Evolutionary conservation across 2,329 filamentous ascomycete genomes (phyloP), one percentile per base, ranked within the genome.

Genomic region (Laburnicola sp.): DNA sequence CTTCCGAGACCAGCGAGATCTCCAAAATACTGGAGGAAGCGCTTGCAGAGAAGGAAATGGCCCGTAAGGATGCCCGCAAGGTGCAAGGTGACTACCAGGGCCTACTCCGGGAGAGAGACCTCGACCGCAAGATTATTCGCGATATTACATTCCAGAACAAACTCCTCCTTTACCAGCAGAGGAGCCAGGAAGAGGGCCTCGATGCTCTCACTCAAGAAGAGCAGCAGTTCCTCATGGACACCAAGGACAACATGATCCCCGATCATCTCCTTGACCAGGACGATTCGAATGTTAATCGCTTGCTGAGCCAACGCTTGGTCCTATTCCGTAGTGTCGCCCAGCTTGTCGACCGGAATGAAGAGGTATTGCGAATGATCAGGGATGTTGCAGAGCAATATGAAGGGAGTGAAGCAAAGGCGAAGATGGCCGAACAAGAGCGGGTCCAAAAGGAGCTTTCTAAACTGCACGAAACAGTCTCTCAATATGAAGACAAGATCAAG

Each of bases 141-240:
- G 94, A 97, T 71, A 81, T 96, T 21, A 91, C 91, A 63, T 86
- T 88, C 1, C 92, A 99, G 72, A 84, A 97, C 57, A 95, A 96
- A 71, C 86, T 96, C 67, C 82, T 99, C 4, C 81, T 97, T 3
- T 89, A 95, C 72, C 93, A 96, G 71, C 82, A 91, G 50, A 87
- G 95, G 64, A 85, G 89, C 21, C 84, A 86, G 48, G 89, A 96
- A 64, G 88, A 89, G 71, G 93, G 92, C 23, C 75, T 88, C 40
- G 86, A 87, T 34, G 80, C 86, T 48, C 80, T 95, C 40, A 85
- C 81, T 5, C 79, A 84, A 0, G 86, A 90, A 54, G 89, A 96
- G 60, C 83, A 84, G 22, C 78, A 84, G 40, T 87, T 91, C 53
- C 81, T 96, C 32, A 85, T 95, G 70, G 86, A 87, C 57, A 80